phyloP scores from a whole-genome alignment of 352 stramenopile genomes.

The Phytophthora lateralis region DNA sequence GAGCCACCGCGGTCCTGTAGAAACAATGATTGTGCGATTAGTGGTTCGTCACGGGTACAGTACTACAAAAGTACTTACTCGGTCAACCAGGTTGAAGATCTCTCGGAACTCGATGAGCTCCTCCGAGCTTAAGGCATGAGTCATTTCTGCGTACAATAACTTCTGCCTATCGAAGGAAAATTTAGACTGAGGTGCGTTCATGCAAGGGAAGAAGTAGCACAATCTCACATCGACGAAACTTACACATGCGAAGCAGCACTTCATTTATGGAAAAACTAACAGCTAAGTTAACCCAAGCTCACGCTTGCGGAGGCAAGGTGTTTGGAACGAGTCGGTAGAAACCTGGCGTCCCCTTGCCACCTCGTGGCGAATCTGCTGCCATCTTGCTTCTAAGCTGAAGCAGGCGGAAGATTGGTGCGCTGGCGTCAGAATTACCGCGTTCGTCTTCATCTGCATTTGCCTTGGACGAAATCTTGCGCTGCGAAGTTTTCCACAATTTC shows the following conservation, averaged over 20 bases:
- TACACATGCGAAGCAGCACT: conserved; percentile 13
- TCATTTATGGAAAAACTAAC: conserved; percentile 17
- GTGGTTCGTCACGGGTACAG: neutral
- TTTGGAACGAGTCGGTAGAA: conserved; percentile 13
- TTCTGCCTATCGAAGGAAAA: neutral
- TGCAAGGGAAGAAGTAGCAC: neutral
- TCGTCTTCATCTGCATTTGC: neutral
- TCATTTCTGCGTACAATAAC: conserved; percentile 40
- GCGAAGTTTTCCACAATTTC: conserved; percentile 28
- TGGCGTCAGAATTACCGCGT: neutral
- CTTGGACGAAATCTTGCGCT: neutral
- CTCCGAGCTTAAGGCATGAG: conserved; percentile 66
- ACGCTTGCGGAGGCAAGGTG: conserved; percentile 6
- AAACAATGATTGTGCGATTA: neutral
- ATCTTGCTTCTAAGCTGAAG: conserved; percentile 9
- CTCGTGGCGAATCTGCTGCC: neutral
- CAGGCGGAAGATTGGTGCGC: conserved; percentile 9
- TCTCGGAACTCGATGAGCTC: conserved; percentile 93
- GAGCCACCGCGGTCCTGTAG: conserved; percentile 89
- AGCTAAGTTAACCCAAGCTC: neutral
- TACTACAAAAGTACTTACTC: conserved; percentile 40
- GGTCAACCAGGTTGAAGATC: conserved; percentile 95
- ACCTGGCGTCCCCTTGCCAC: neutral
- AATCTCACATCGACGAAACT: conserved; percentile 20
- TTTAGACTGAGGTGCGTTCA: neutral